These are phyloP conservation scores for Hysterium pulicare DNA, from an alignment of 2,329 filamentous ascomycete species.

Conservation along the genomic window DNA sequence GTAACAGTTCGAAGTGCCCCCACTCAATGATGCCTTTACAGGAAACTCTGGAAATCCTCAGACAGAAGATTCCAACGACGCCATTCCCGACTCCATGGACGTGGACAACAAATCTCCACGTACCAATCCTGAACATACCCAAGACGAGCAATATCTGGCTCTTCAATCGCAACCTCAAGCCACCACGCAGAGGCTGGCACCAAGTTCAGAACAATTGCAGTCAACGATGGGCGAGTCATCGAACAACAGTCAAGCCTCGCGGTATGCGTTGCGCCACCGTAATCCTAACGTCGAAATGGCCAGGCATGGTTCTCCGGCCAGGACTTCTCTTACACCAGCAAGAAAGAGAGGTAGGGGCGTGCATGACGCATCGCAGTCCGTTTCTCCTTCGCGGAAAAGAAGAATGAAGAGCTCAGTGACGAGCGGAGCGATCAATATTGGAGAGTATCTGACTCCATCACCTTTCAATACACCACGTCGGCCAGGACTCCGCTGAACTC, in stretches of 20 bases:
- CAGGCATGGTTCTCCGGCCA: too few relatives aligned
- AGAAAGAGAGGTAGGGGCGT: constrained; percentile 2
- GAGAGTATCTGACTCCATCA: not conserved
- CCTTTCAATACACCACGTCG: not conserved
- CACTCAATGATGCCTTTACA: not conserved
- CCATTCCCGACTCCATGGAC: constrained; percentile 1
- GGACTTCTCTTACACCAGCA: not conserved
- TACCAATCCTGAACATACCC: not conserved
- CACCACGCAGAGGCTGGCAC: not conserved
- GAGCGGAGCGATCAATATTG: constrained; percentile 1
- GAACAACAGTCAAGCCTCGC: not conserved
- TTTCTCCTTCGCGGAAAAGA: not conserved
- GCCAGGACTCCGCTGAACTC: not conserved
- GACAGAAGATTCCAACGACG: not conserved
- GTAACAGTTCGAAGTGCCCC: constrained; percentile 4
- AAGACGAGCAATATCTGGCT: not conserved
- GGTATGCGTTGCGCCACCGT: constrained; percentile 1
- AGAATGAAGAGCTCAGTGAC: constrained; percentile 4
- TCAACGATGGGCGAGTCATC: not conserved
- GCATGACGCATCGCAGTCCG: not conserved
- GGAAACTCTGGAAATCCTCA: not conserved
- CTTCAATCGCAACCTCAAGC: not conserved
- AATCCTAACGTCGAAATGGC: not conserved
- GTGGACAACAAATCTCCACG: not conserved
- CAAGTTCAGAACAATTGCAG: too few relatives aligned